phyloP scores from a whole-genome alignment of 306 rosid genomes.

The Vicia faba region DNA sequence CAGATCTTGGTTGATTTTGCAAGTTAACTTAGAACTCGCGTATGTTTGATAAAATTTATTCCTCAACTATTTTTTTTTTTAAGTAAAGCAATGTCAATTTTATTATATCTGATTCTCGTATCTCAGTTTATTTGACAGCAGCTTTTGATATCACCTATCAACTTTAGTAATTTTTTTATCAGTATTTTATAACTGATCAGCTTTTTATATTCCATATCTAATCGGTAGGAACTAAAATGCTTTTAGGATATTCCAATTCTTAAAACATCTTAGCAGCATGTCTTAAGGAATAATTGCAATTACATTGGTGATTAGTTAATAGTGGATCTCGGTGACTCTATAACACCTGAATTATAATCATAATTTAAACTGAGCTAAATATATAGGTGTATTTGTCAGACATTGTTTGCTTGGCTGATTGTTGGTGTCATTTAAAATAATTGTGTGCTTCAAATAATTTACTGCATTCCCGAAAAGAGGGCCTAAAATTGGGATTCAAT shows the following conservation, averaged over 20 bases:
- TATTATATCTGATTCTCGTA: slow-evolving; percentile 21
- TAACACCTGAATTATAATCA: no score
- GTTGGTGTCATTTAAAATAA: slow-evolving; percentile 52
- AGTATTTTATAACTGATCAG: neutral
- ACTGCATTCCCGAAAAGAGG: slow-evolving; percentile 52
- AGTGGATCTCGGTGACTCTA: no score
- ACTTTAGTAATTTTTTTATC: neutral
- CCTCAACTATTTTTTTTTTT: slow-evolving; percentile 19
- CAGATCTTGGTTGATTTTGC: slow-evolving; percentile 43
- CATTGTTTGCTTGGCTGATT: slow-evolving; percentile 50
- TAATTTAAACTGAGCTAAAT: no score
- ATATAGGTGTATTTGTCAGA: neutral
- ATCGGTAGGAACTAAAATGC: neutral
- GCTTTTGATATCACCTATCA: slow-evolving; percentile 5
- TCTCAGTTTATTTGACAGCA: slow-evolving; percentile 31
- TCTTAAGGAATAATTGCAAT: neutral
- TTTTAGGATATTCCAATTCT: slow-evolving; percentile 8
- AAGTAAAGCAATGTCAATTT: slow-evolving; percentile 31
- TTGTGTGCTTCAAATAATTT: slow-evolving; percentile 42
- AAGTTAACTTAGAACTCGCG: slow-evolving; percentile 43
- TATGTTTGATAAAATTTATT: slow-evolving; percentile 21
- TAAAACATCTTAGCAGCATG: neutral
- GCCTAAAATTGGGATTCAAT: slow-evolving; percentile 61
- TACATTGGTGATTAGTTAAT: neutral
- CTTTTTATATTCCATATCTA: neutral